These are phyloP conservation scores for Daldinia caldariorum DNA, from an alignment of 495 filamentous ascomycete species.

Conservation along the genomic window DNA sequence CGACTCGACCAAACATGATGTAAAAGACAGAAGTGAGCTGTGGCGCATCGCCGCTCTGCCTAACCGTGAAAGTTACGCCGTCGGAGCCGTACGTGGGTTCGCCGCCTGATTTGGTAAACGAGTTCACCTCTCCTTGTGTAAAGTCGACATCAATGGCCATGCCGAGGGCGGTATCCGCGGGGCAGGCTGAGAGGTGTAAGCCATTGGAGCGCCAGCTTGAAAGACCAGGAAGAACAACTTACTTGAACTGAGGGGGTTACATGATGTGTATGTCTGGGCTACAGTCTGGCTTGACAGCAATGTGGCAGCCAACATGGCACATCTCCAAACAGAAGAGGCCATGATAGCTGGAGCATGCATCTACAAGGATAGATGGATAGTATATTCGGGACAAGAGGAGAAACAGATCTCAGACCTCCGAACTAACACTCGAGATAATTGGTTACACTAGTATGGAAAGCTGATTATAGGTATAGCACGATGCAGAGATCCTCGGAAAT, in stretches of 20 bases:
- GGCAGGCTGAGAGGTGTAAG: conserved; percentile 61
- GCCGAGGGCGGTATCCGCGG: conserved; percentile 83
- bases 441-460: conserved; percentile 17
- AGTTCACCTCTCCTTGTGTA: conserved; percentile 72
- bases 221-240: conserved; percentile 45
- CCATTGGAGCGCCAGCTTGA: conserved; percentile 13
- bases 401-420: conserved; percentile 11
- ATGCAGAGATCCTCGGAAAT: neutral
- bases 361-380: conserved; percentile 21
- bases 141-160: conserved; percentile 83
- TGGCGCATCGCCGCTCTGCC: conserved; percentile 82
- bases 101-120: conserved; percentile 74
- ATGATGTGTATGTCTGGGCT: conserved; percentile 77
- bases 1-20: conserved; percentile 85
- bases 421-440: conserved; percentile 12
- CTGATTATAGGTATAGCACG: neutral
- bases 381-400: conserved; percentile 2
- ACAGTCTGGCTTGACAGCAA: conserved; percentile 46
- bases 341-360: conserved; percentile 32
- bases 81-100: conserved; percentile 74
- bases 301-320: conserved; percentile 40
- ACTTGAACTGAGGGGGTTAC: conserved; percentile 75
- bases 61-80: conserved; percentile 86
- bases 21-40: conserved; percentile 79
- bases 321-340: conserved; percentile 35